These are phyloP conservation scores for Heterobasidion parviporum DNA, from an alignment of 1,284 basidiomycete species.

Conservation along the genomic window DNA sequence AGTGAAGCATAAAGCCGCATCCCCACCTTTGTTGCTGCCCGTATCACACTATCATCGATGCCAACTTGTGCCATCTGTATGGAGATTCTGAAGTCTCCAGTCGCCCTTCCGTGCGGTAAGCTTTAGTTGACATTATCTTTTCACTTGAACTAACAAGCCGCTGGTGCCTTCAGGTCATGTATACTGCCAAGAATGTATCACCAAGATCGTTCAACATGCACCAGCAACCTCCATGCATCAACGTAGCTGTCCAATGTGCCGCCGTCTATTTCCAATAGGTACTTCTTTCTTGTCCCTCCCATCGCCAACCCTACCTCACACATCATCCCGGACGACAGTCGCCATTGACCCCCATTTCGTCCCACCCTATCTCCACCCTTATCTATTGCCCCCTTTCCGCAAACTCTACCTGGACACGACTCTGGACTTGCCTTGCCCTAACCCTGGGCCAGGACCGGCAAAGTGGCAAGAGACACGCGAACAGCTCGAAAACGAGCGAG, in stretches of 20 bases:
- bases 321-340: constrained; percentile 22
- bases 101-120: constrained; percentile 55
- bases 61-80: constrained; percentile 46
- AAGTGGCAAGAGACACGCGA: constrained; percentile 11
- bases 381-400: constrained; percentile 43
- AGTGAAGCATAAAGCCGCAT: neutral
- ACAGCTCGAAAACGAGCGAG: constrained; percentile 19
- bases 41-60: constrained; percentile 17
- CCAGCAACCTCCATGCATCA: constrained; percentile 32
- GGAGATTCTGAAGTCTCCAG: constrained; percentile 39
- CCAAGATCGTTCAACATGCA: constrained; percentile 32
- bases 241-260: constrained; percentile 43
- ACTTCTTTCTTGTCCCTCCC: constrained; percentile 1
- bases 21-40: neutral
- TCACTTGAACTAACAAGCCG: neutral
- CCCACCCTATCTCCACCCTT: constrained; percentile 39
- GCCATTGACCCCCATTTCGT: constrained; percentile 35
- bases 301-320: neutral
- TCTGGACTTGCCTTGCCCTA: constrained; percentile 11
- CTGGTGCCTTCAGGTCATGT: constrained; percentile 37
- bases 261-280: constrained; percentile 39
- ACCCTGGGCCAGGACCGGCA: neutral
- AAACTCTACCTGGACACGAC: constrained; percentile 34
- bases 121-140: neutral
- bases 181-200: constrained; percentile 48